Evolutionary conservation across 441 rosid genomes (phyloP).

Genomic region (Bruguiera hainesii): DNA sequence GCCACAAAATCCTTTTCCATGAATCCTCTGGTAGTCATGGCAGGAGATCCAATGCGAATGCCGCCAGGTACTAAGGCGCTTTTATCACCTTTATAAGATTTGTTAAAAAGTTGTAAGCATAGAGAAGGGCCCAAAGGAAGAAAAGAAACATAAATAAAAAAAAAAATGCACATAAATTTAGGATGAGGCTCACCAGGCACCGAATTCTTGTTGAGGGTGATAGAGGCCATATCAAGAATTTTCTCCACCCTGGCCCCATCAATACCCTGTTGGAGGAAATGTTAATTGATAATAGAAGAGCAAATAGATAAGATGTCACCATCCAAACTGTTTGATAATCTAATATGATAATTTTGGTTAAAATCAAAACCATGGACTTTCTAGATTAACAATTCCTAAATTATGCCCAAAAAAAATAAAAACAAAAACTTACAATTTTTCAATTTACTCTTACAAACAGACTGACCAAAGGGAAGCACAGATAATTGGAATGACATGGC

Average conservation of each 20-base stretch:
- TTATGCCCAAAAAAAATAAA: no score
- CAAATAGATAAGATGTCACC: neutral
- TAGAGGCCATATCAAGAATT: constrained; percentile 89
- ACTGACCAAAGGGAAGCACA: no score
- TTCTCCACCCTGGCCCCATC: constrained; percentile 92
- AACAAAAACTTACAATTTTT: no score
- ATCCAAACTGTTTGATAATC: neutral
- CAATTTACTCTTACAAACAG: no score
- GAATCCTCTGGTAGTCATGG: constrained; percentile 90
- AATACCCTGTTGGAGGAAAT: constrained; percentile 43
- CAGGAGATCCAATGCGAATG: constrained; percentile 87
- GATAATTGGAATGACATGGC: no score
- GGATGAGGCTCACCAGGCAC: constrained; percentile 58
- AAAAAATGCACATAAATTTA: neutral
- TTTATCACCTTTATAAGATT: constrained; percentile 54
- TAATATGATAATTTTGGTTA: neutral
- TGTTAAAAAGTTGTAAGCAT: neutral
- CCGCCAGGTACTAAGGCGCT: constrained; percentile 92
- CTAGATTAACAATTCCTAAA: no score
- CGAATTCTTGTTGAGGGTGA: constrained; percentile 89
- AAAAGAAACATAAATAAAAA: neutral
- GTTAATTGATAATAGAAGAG: neutral
- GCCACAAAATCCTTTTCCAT: constrained; percentile 64
- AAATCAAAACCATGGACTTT: constrained; percentile 4
- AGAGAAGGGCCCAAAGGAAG: no score